Evolutionary conservation across 495 filamentous ascomycete species (phyloP), one percentile per base, ranked within the genome.

Genomic region (Tetracladium marchalianum): DNA sequence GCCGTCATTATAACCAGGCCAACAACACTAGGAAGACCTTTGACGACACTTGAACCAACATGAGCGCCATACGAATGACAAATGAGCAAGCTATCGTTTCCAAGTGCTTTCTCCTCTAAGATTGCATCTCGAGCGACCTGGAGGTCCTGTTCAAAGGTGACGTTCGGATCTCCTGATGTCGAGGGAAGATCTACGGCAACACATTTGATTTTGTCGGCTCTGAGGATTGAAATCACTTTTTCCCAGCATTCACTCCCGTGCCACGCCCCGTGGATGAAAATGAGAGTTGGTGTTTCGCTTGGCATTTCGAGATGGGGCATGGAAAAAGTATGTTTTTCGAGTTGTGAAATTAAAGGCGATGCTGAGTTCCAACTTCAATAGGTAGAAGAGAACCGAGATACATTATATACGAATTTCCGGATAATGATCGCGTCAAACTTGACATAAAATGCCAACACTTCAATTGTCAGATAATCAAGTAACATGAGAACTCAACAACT

Each of bases 201-300:
- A 53, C 62, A 65, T 37, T 58, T 55, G 60, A 67, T 71, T 16
- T 61, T 53, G 22, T 57, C 53, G 12, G 43, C 47, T 34, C 55
- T 34, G 27, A 77, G 64, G 17, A 62, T 45, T 10, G 60, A 37
- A 17, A 57, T 57, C 2, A 73, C 56, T 31, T 56, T 50, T 44
- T 53, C 27, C 48, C 60, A 71, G 41, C 54, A 64, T 2, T 49
- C 46, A 2, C 65, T 50, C 12, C 24, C 58, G 52, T 71, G 68
- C 71, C 72, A 75, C 1, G 70, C 65, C 1, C 71, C 73, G 9
- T 66, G 69, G 12, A 75, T 60, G 41, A 72, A 60, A 45, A 74
- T 55, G 37, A 76, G 48, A 40, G 56, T 59, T 2, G 62, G 59
- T 39, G 52, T 60, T 15, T 39, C 38, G 7, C 15, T 39, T 6